Conservation (phyloP, 352 stramenopile genomes). For the Phytopythium helicoides region DNA sequence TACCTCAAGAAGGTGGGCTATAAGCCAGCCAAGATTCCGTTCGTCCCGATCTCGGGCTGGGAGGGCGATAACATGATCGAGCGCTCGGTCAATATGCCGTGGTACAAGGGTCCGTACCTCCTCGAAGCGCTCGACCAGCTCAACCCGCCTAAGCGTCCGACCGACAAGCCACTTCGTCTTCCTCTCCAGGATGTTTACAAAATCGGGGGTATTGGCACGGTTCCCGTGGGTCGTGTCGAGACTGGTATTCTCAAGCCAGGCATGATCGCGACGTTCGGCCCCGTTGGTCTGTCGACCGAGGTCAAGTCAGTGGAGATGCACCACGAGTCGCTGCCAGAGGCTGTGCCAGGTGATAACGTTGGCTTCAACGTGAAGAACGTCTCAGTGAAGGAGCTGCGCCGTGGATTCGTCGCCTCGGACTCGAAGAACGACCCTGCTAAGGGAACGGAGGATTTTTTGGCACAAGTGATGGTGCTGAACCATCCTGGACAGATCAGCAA, state of each 20-base stretch:
- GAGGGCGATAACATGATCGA: slow-evolving; percentile 97
- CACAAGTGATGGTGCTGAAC: slow-evolving; percentile 97
- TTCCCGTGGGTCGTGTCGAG: slow-evolving; percentile 96
- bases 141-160: slow-evolving; percentile 87
- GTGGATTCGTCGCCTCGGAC: slow-evolving; percentile 95
- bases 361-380: slow-evolving; percentile 98
- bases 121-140: slow-evolving; percentile 92
- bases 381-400: slow-evolving; percentile 91
- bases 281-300: slow-evolving; percentile 87
- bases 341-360: slow-evolving; percentile 94
- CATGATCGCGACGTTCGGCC: slow-evolving; percentile 92
- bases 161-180: slow-evolving; percentile 96
- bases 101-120: slow-evolving; percentile 94
- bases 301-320: slow-evolving; percentile 98
- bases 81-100: slow-evolving; percentile 93
- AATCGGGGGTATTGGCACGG: slow-evolving; percentile 96
- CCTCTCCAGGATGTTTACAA: slow-evolving; percentile 98
- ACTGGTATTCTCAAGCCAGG: slow-evolving; percentile 95
- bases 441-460: slow-evolving; percentile 86
- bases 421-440: slow-evolving; percentile 91
- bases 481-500: slow-evolving; percentile 91
- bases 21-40: slow-evolving; percentile 93
- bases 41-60: slow-evolving; percentile 97
- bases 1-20: slow-evolving; percentile 98
- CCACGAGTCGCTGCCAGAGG: slow-evolving; percentile 91